Percentiles rank a stretch among this genome's conserved stretches.
phyloP scores from a whole-genome alignment of 1,284 basidiomycete genomes.

The Pseudozyma tsukubaensis region DNA sequence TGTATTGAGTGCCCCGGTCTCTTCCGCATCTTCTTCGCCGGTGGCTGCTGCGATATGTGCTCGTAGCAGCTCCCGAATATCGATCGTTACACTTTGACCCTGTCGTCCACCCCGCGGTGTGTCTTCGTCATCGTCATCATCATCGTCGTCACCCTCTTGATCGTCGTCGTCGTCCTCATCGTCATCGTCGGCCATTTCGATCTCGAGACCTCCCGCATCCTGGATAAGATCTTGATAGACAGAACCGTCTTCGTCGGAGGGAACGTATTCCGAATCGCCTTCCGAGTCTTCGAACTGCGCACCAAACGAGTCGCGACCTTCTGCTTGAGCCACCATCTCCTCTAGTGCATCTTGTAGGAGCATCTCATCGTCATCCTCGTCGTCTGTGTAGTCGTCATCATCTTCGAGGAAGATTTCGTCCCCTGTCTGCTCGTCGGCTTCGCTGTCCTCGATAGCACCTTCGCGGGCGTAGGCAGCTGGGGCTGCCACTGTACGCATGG shows the following conservation, averaged over 20 bases:
- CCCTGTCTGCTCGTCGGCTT: constrained; percentile 11
- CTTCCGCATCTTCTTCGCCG: constrained; percentile 17
- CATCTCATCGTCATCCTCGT: constrained; percentile 49
- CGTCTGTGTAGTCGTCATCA: constrained; percentile 26
- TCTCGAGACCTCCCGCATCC: constrained; percentile 35
- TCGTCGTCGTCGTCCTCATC: constrained; percentile 28
- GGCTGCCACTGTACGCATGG: constrained; percentile 9
- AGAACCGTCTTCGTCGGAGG: constrained; percentile 29
- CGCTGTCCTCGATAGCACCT: constrained; percentile 37
- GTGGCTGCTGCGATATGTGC: constrained; percentile 27
- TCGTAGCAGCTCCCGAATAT: constrained; percentile 48
- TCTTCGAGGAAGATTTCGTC: constrained; percentile 27
- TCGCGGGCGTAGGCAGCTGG: constrained; percentile 15
- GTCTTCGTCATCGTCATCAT: constrained; percentile 17
- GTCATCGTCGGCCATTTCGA: constrained; percentile 41
- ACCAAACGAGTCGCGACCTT: constrained; percentile 30
- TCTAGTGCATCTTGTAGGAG: constrained; percentile 44
- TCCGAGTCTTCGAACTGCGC: constrained; percentile 43
- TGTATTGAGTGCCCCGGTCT: constrained; percentile 19
- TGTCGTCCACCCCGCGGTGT: constrained; percentile 17
- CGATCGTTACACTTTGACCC: constrained; percentile 44
- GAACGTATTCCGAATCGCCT: constrained; percentile 34
- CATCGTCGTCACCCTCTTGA: constrained; percentile 23
- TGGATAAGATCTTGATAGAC: constrained; percentile 32
- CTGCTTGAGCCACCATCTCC: constrained; percentile 41